These are phyloP conservation scores for Didymella pinodella DNA, from an alignment of 2,329 filamentous ascomycete species.

Conservation along the genomic window DNA sequence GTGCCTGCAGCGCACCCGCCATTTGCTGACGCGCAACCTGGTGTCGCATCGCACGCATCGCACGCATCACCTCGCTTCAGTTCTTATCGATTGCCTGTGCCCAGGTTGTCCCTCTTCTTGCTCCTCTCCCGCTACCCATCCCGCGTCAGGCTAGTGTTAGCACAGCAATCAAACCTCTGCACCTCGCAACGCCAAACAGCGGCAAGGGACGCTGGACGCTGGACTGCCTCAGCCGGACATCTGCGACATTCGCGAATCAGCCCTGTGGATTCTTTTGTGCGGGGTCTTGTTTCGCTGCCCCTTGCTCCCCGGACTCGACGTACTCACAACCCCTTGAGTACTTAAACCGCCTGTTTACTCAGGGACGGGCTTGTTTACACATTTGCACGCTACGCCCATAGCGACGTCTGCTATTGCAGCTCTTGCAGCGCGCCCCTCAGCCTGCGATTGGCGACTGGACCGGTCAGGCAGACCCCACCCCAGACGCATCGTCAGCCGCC, in stretches of 20 bases:
- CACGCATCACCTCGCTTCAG: conserved; percentile 5
- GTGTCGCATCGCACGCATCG: conserved; percentile 12
- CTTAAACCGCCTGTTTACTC: background rate
- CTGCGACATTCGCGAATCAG: conserved; percentile 39
- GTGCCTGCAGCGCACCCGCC: conserved; percentile 13
- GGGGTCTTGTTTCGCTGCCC: conserved; percentile 11
- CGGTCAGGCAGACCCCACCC: conserved; percentile 21
- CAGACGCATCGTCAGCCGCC: conserved; percentile 20
- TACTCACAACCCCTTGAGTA: background rate
- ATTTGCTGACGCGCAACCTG: conserved; percentile 13
- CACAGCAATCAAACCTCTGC: conserved; percentile 18
- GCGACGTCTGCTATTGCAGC: conserved; percentile 4
- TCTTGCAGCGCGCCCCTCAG: background rate
- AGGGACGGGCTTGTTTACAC: conserved; percentile 12
- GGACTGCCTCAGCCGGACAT: conserved; percentile 29
- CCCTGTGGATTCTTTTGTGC: conserved; percentile 16
- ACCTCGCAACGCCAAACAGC: conserved; percentile 12
- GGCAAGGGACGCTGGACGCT: conserved; percentile 19
- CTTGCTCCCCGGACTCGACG: conserved; percentile 13
- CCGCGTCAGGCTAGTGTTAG: conserved; percentile 16
- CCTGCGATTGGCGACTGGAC: conserved; percentile 13
- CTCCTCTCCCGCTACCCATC: conserved; percentile 20
- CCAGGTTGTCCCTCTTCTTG: conserved; percentile 14
- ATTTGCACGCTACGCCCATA: conserved; percentile 16
- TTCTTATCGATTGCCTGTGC: conserved; percentile 24